Percentiles rank a stretch among this genome's conserved stretches.
These are phyloP conservation scores for Populus pruinosa DNA, from an alignment of 345 rosid species.

Conservation along the genomic window DNA sequence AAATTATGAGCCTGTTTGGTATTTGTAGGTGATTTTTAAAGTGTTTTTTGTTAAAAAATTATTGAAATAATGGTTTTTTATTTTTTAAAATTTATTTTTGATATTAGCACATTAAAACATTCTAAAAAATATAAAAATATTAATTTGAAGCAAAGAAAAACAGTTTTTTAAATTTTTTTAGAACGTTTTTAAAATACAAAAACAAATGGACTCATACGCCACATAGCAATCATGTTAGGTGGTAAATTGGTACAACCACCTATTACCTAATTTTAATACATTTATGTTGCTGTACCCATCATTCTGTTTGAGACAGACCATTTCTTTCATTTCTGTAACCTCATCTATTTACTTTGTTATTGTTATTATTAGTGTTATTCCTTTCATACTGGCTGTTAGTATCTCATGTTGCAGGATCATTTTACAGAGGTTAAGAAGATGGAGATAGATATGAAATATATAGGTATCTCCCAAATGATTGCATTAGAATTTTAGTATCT, in stretches of 20 bases:
- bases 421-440: constrained; percentile 61
- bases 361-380: constrained; percentile 1
- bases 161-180: no score
- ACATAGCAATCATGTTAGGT: neutral
- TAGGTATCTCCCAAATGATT: constrained; percentile 43
- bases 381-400: neutral
- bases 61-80: no score
- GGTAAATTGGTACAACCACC: neutral
- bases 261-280: neutral
- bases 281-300: neutral
- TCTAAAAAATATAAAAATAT: no score
- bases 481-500: constrained; percentile 27
- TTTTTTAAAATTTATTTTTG: no score
- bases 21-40: no score
- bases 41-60: no score
- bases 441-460: constrained; percentile 79
- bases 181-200: no score
- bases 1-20: neutral
- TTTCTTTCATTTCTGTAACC: neutral
- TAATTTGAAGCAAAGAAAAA: no score
- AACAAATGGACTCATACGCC: neutral
- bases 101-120: no score
- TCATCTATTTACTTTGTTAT: neutral
- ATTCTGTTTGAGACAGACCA: neutral
- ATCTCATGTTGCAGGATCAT: constrained; percentile 54